Base-by-base conservation (phyloP, 108 stramenopile species). In the Pseudonitzschia delicatissima region DNA sequence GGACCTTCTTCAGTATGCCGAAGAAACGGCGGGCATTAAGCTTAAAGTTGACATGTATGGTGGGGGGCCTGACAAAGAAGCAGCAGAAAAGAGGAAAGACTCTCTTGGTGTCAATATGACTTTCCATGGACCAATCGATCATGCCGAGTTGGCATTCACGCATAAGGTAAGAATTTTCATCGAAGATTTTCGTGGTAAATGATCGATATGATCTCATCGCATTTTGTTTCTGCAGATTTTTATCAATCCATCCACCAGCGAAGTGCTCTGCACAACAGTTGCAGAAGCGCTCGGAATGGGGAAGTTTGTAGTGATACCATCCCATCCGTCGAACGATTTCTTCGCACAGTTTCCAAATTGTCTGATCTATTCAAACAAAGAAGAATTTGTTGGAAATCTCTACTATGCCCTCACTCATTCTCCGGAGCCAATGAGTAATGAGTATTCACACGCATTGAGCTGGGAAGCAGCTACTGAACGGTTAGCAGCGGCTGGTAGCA, bases 261-360 rank as follows among this genome's bases (percentile, higher is more conserved):
- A 96, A 69, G 95, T 96, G 1, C 69, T 96, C 36, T 92, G 91
- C 59, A 96, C 95, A 27, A 93, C 95, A 11, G 82, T 86, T 35
- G 91, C 90, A 5, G 95, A 96, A 77, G 95, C 95, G 5, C 70
- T 96, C 51, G 95, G 92, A 17, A 96, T 96, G 95, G 92, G 92
- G 3, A 96, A 96, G 65, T 96, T 90, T 67, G 91, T 94, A 7
- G 81, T 96, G 5, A 20, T 72, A 4, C 75, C 81, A 29, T 77
- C 76, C 5, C 73, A 77, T 53, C 71, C 87, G 25, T 87, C 86
- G 17, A 95, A 95, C 74, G 87, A 86, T 58, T 95, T 92, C 76
- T 95, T 95, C 62, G 73, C 77, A 17, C 84, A 83, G 64, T 92
- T 95, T 65, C 88, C 89, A 4, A 95, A 92, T 67, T 95, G 93